Conservation (phyloP, 1,284 basidiomycete species). For the Cerrena zonata region DNA sequence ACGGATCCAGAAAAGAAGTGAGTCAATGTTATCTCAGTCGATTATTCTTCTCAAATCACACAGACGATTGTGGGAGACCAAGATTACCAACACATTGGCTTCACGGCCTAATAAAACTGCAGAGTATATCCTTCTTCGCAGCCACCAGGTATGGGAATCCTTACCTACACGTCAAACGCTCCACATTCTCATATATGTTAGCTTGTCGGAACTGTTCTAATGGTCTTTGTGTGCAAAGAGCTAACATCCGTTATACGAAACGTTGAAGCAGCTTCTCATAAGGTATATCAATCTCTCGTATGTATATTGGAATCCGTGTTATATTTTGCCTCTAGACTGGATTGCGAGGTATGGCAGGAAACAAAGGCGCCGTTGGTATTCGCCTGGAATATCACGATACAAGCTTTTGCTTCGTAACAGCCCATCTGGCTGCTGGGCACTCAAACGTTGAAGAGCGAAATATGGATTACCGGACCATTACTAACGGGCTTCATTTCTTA, state of each 20-base stretch:
- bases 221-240: slow-evolving; percentile 78
- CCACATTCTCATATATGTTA: too few species aligned
- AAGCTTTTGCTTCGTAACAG: slow-evolving; percentile 90
- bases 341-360: slow-evolving; percentile 92
- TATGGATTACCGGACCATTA: slow-evolving; percentile 87
- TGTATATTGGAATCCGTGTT: too few species aligned
- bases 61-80: slow-evolving; percentile 83
- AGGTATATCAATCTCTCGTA: slow-evolving; percentile 53
- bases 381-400: slow-evolving; percentile 88
- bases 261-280: slow-evolving; percentile 88
- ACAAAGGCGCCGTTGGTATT: slow-evolving; percentile 93
- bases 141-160: slow-evolving; percentile 71
- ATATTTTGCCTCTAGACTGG: slow-evolving; percentile 63
- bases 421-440: slow-evolving; percentile 93
- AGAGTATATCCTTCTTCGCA: slow-evolving; percentile 82
- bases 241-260: slow-evolving; percentile 77
- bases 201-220: slow-evolving; percentile 90
- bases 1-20: slow-evolving; percentile 92
- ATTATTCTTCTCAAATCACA: slow-evolving; percentile 4
- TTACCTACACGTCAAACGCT: too few species aligned
- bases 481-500: slow-evolving; percentile 76
- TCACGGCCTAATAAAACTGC: slow-evolving; percentile 59
- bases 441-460: slow-evolving; percentile 86
- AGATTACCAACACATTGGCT: slow-evolving; percentile 76
- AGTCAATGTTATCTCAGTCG: slow-evolving; percentile 11